Evolutionary conservation across 768 basidiomycete genomes (phyloP), one percentile per base, ranked within the genome.

Genomic region (Trametes meyenii): DNA sequence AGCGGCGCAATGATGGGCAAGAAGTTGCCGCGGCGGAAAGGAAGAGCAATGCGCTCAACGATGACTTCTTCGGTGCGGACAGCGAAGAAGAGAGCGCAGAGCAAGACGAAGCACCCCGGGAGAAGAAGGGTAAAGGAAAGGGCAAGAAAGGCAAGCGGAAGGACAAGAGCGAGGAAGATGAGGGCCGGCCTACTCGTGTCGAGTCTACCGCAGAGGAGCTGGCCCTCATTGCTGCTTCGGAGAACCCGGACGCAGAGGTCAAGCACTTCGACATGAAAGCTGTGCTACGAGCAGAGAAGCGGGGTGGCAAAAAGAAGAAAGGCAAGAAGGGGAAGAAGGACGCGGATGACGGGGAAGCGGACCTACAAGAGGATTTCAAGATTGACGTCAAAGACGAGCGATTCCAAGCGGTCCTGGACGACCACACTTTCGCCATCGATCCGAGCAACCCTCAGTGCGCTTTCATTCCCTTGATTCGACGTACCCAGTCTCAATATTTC

Each of bases 391-490:
- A 83, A 67, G 97, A 99, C 69, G 84, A 88, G 11, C 88, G 97
- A 16, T 98, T 98, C 81, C 85, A 85, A 70, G 88, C 83, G 21
- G 70, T 98, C 45, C 90, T 94, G 68, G 93, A 97, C 67, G 90
- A 98, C 69, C 87, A 92, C 68, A 84, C 88, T 35, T 98, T 92
- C 66, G 96, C 96, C 0, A 95, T 99, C 66, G 97, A 99, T 74
- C 96, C 97, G 19, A 91, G 85, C 55, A 92, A 98, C 76, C 94
- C 96, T 72, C 92, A 88, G 96, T 97, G 70, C 65, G 94, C 81
- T 1, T 24, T 4, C 29, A 33, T n/a, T 35, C 21, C 35, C 11
- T 33, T 2, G 43, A 13, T 45, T 21, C 35, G 33, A 26, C 35
- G 46, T 13, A n/a, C 19, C 19, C 2, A 35, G 2, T 58, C 29